Base-by-base conservation (phyloP, 2,329 filamentous ascomycete genomes). In the Neonectria faginata region DNA sequence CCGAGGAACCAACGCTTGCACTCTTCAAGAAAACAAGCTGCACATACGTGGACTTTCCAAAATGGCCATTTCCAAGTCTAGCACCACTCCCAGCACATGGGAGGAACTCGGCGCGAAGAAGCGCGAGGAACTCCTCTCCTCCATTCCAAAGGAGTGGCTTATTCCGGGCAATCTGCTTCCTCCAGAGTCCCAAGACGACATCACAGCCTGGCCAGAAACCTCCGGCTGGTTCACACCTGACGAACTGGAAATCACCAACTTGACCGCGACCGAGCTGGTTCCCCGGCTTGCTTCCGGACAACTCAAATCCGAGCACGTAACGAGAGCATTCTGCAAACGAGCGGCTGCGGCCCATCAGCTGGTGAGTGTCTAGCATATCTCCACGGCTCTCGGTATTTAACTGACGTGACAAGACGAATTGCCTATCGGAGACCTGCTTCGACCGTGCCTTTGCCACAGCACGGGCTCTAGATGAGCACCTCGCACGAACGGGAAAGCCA, bases 171-270 rank as follows among this genome's bases (percentile, higher is more conserved):
- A 83, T 52, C 75, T 88, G 47, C 71, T 89, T 0, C 88, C 89
- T 2, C 80, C 84, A 1, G 81, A 82, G 0, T 79, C 67, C 1
- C 67, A 71, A 25, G 78, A 84, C 50, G 83, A 90, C 70, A 85
- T 91, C 16, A 86, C 84, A 0, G 69, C 69, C 3, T 90, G 88
- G 77, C 87, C 88, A 72, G 71, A 79, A 55, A 73, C 73, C 0
- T 91, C 87, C 1, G 87, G 87, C 2, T 89, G 88, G 82, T 89
- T 91, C 67, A 87, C 82, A 0, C 29, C 74, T 0, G 67, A 76
- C 9, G 85, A 87, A 68, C 69, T 86, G 6, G 76, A 76, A 18
- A 83, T 87, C 41, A 87, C 85, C 0, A 78, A 76, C 29, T 78
- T 80, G 51, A 81, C 82, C 62, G 82, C 80, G 0, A 72, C 76